phyloP scores from a whole-genome alignment of 345 rosid genomes.

The Brassica cretica region DNA sequence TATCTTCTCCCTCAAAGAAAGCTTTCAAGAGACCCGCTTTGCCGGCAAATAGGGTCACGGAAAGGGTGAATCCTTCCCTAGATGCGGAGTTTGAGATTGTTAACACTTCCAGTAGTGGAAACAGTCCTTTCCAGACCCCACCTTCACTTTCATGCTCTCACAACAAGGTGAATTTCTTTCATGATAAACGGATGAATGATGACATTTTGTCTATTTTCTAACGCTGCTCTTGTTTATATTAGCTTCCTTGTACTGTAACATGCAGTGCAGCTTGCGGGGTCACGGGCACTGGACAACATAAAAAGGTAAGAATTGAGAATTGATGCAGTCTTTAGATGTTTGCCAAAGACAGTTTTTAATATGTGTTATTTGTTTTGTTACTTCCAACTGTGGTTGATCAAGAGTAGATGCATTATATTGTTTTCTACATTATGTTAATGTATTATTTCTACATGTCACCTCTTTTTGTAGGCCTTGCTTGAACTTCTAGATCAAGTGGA shows the following conservation, averaged over 20 bases:
- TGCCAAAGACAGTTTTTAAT: background rate
- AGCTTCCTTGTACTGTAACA: constrained; percentile 37
- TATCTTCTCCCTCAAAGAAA: constrained; percentile 51
- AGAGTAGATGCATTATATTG: constrained; percentile 19
- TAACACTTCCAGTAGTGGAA: constrained; percentile 46
- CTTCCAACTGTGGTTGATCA: constrained; percentile 13
- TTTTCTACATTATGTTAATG: background rate
- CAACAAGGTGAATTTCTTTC: constrained; percentile 54
- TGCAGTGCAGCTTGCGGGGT: constrained; percentile 49
- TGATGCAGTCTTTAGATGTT: constrained; percentile 12
- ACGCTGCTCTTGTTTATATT: constrained; percentile 25
- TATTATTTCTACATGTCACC: constrained; percentile 10
- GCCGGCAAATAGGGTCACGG: constrained; percentile 44
- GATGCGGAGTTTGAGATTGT: constrained; percentile 34
- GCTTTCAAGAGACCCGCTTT: constrained; percentile 42
- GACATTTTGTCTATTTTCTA: constrained; percentile 12
- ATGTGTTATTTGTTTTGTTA: background rate
- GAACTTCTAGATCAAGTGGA: constrained; percentile 92
- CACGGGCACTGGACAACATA: constrained; percentile 59
- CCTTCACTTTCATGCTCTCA: constrained; percentile 69
- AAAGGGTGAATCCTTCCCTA: constrained; percentile 47
- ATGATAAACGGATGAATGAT: constrained; percentile 4
- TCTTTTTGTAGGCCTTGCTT: constrained; percentile 65
- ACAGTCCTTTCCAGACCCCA: constrained; percentile 90
- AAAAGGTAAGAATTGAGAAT: constrained; percentile 57